Evolutionary conservation across 2,329 filamentous ascomycete genomes (phyloP), one percentile per base, ranked within the genome.

Genomic region (Ophiognomonia clavigignenti-juglandacearum): DNA sequence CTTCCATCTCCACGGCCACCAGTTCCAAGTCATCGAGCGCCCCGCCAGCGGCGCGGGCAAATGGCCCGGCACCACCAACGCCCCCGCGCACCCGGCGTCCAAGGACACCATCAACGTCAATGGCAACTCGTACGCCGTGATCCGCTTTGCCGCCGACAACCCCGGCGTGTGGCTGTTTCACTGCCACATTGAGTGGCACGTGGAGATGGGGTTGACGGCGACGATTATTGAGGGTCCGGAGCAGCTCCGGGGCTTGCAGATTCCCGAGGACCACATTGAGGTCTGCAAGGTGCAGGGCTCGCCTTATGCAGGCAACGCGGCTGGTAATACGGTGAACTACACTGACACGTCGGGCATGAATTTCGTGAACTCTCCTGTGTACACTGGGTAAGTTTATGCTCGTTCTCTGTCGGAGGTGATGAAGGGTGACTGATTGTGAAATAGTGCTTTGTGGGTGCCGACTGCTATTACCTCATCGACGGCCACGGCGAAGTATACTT

Each of bases 171-270:
- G 73, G 64, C 59, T 79, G 29, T 71, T 80, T 62, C 77, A 80
- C 60, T 80, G 77, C 62, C 77, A 81, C 59, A 77, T 81, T 43
- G 75, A 78, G 55, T 81, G 75, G 78, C 80, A 84, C 56, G 73
- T 82, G 18, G 71, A 71, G 57, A 76, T 78, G 66, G 80, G 79
- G 24, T 65, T 85, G 16, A 73, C 68, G 1, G 72, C 73, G 22
- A 74, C 73, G 13, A 64, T 82, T 24, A 68, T 82, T 53, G 78
- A 81, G 63, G 75, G 70, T 0, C 78, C 78, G 0, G 72, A 78
- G 45, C 61, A 80, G 11, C 81, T 88, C 52, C 61, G 72, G 44
- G 66, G 64, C 3, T 60, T 78, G 42, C 66, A 64, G 1, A 77
- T 88, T 37, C 83, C 83, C 0, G 60, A 72, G 23, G 73, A 83